Evolutionary conservation across 441 rosid genomes (phyloP).

Genomic region (Geranium incanum): DNA sequence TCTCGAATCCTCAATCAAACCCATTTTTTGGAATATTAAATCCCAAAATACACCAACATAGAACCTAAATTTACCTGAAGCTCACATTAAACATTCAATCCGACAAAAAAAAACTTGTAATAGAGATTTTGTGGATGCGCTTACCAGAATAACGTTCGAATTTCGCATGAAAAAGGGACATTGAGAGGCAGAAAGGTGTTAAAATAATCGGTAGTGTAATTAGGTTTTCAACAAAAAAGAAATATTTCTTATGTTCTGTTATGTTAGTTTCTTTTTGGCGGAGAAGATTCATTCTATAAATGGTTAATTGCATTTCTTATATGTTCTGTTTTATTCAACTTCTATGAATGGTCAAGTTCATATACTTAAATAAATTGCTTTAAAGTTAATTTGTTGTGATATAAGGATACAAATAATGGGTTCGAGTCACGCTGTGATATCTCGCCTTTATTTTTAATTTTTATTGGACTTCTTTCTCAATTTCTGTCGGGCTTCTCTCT

Average conservation of each 20-base stretch:
- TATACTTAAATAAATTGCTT: no score
- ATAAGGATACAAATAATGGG: no score
- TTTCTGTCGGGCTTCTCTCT: no score
- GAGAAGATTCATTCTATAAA: neutral
- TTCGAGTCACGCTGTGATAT: no score
- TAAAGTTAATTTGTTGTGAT: no score
- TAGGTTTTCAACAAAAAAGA: neutral
- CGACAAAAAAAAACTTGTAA: neutral
- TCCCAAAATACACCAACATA: neutral
- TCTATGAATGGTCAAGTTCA: no score
- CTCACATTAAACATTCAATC: neutral
- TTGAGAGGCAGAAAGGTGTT: neutral
- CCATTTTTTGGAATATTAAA: neutral
- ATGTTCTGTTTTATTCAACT: no score
- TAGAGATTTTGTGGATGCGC: neutral
- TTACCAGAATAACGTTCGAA: conserved; percentile 1
- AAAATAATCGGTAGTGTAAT: neutral
- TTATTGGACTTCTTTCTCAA: no score
- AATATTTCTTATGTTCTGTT: neutral
- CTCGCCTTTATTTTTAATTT: no score
- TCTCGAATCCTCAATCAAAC: neutral
- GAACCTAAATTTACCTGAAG: neutral
- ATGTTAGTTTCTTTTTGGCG: neutral
- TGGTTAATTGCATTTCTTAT: neutral
- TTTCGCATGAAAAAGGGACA: neutral